Percentiles rank a stretch among this genome's conserved stretches.
phyloP scores from a whole-genome alignment of 495 filamentous ascomycete species.

The Tuber indicum region DNA sequence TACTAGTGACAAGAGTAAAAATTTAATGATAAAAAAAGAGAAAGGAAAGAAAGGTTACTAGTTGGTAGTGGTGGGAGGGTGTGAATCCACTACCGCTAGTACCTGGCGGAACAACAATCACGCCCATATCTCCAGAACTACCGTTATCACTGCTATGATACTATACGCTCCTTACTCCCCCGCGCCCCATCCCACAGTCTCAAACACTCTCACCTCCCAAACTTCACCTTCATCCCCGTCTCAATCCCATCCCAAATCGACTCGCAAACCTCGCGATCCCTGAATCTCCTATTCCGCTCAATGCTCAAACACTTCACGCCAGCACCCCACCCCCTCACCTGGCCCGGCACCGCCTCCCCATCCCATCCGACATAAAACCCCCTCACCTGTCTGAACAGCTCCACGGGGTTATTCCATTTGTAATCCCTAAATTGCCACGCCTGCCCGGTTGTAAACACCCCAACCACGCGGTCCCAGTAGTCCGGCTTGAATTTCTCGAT shows the following conservation, averaged over 20 bases:
- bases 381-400: constrained; percentile 79
- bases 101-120: background rate
- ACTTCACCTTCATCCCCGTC: constrained; percentile 69
- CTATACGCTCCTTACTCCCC: background rate
- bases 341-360: constrained; percentile 69
- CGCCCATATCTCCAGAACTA: background rate
- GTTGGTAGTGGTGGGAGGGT: background rate
- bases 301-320: constrained; percentile 67
- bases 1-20: background rate
- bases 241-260: constrained; percentile 86
- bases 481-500: constrained; percentile 94
- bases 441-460: constrained; percentile 96
- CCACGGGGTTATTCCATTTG: constrained; percentile 83
- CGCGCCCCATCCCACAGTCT: constrained; percentile 10
- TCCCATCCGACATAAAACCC: constrained; percentile 90
- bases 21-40: background rate
- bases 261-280: constrained; percentile 91
- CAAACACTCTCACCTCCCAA: constrained; percentile 57
- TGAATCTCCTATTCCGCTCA: constrained; percentile 81
- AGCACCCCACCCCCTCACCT: constrained; percentile 75
- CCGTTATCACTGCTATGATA: background rate
- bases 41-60: background rate
- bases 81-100: background rate
- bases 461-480: constrained; percentile 94
- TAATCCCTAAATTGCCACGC: constrained; percentile 98